Conservation (phyloP, 495 filamentous ascomycete species). For the Tuber borchii region DNA sequence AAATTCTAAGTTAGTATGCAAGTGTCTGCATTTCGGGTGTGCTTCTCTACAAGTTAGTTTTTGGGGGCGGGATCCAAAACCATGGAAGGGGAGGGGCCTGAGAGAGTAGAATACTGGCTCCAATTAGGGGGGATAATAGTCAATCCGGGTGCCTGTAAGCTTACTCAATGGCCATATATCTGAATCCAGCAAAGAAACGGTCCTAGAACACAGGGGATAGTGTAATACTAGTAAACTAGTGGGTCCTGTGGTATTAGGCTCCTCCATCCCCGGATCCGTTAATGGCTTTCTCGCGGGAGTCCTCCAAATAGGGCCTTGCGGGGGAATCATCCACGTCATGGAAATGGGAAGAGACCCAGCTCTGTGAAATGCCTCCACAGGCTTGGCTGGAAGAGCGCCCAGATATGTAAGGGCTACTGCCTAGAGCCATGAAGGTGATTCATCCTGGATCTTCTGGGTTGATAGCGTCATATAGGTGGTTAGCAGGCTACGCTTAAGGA, state of each 20-base stretch:
- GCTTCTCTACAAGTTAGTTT: background rate
- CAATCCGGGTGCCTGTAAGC: too few species aligned
- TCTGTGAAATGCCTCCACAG: background rate
- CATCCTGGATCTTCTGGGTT: background rate
- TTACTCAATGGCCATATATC: background rate
- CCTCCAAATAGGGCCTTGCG: background rate
- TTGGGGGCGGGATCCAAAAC: background rate
- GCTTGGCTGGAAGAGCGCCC: background rate
- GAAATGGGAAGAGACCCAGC: background rate
- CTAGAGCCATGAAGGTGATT: background rate
- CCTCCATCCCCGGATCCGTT: background rate
- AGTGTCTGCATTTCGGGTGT: too few species aligned
- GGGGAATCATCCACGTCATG: background rate
- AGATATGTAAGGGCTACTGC: too few species aligned
- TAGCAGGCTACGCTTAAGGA: background rate
- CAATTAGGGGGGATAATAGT: too few species aligned
- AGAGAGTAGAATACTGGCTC: background rate
- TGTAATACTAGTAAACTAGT: background rate
- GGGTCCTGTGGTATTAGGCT: background rate
- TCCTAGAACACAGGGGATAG: background rate
- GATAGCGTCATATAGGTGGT: background rate
- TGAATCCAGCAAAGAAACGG: background rate
- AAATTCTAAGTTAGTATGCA: too few species aligned
- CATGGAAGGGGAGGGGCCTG: background rate
- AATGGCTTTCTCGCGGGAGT: background rate